Conservation (phyloP, 2,329 filamentous ascomycete genomes). For the Diaporthe amygdali region DNA sequence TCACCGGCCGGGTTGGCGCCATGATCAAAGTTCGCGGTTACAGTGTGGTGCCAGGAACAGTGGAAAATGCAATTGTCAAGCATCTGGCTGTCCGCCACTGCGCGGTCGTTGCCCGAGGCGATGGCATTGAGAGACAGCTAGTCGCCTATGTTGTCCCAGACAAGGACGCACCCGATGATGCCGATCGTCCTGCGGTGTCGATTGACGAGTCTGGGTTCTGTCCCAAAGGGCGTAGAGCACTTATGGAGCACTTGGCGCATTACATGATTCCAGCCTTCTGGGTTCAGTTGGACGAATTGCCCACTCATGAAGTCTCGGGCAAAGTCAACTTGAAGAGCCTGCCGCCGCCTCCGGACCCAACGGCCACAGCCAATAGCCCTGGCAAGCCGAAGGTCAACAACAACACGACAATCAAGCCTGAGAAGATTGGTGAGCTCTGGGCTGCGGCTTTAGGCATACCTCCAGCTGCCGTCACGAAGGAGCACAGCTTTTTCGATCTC, state of each 20-base stretch:
- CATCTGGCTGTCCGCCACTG: slow-evolving; percentile 74
- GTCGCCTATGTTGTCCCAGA: slow-evolving; percentile 80
- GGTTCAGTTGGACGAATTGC: slow-evolving; percentile 74
- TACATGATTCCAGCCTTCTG: slow-evolving; percentile 85
- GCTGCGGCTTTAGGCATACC: slow-evolving; percentile 72
- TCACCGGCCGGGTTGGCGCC: slow-evolving; percentile 75
- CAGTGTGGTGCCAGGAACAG: slow-evolving; percentile 77
- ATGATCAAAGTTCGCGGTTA: slow-evolving; percentile 86
- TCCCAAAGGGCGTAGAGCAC: slow-evolving; percentile 67
- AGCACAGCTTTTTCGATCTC: slow-evolving; percentile 82
- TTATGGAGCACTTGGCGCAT: slow-evolving; percentile 72
- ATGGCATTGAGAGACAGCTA: slow-evolving; percentile 76
- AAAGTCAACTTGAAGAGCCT: slow-evolving; percentile 78
- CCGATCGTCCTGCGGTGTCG: slow-evolving; percentile 52
- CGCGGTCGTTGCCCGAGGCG: slow-evolving; percentile 75
- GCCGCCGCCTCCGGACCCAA: slow-evolving; percentile 62
- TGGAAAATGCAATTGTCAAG: slow-evolving; percentile 74
- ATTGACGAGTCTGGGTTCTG: slow-evolving; percentile 76
- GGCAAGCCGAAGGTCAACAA: slow-evolving; percentile 54
- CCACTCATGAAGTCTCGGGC: slow-evolving; percentile 79
- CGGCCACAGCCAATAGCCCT: slow-evolving; percentile 40
- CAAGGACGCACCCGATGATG: slow-evolving; percentile 44
- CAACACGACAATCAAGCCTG: slow-evolving; percentile 68
- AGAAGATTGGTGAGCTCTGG: slow-evolving; percentile 75
- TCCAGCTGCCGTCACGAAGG: slow-evolving; percentile 64